Conservation (phyloP, 768 basidiomycete genomes). For the Suillus hirtellus region DNA sequence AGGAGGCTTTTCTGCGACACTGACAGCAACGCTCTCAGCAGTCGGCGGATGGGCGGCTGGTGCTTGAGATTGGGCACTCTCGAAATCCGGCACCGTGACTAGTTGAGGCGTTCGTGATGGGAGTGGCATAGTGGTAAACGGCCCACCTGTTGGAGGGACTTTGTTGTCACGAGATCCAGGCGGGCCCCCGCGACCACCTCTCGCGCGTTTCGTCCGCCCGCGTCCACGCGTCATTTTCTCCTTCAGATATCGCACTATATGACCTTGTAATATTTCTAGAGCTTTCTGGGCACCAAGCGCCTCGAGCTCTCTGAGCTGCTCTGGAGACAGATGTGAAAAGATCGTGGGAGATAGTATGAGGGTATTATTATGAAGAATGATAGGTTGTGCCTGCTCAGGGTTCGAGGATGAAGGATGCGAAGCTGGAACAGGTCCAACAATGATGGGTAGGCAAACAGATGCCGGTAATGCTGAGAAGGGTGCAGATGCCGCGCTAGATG, state of each 20-base stretch:
- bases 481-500: constrained; percentile 18
- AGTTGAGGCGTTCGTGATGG: constrained; percentile 25
- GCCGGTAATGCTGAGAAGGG: constrained; percentile 33
- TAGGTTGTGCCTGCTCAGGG: constrained; percentile 53
- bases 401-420: constrained; percentile 51
- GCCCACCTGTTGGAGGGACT: constrained; percentile 18
- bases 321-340: constrained; percentile 73
- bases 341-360: constrained; percentile 84
- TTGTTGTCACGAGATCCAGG: constrained; percentile 6
- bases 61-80: constrained; percentile 5
- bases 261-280: constrained; percentile 75
- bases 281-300: constrained; percentile 82
- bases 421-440: constrained; percentile 70
- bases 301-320: constrained; percentile 75
- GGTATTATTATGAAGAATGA: constrained; percentile 82
- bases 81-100: constrained; percentile 6
- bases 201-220: constrained; percentile 22
- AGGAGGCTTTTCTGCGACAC: constrained; percentile 25
- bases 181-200: constrained; percentile 12
- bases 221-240: constrained; percentile 50
- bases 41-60: constrained; percentile 5
- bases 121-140: constrained; percentile 50
- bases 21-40: constrained; percentile 22
- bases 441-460: constrained; percentile 70
- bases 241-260: constrained; percentile 85